Evolutionary conservation across 1,139 yeast genomes (phyloP), one percentile per base, ranked within the genome.

Genomic region (Hanseniaspora uvarum): DNA sequence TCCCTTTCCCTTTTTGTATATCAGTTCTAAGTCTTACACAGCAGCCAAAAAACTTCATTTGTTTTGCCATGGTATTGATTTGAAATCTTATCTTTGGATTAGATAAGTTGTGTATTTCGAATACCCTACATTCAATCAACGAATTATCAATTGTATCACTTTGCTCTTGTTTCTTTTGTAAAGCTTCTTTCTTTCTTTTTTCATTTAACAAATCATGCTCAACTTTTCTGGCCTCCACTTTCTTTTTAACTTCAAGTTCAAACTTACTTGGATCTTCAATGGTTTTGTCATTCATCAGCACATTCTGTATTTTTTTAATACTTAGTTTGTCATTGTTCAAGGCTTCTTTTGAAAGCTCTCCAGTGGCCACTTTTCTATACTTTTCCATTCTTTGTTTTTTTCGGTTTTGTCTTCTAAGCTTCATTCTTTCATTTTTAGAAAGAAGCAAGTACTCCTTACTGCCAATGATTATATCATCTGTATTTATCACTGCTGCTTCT

Each of bases 261-360:
- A 89, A 82, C 4, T 80, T 79, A 0, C 98, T 92, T 0, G 98
- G 98, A 63, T 92, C 95, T 58, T 77, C 75, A 47, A 88, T 83
- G 14, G 94, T 86, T 58, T 86, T 94, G 62, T 86, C 82, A 2
- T 96, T 86, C 54, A 64, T 68, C 52, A 84, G 72, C 0, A 88
- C 95, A 60, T 78, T 83, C 88, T 87, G 86, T 65, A 89, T 74
- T 64, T 92, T 92, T 8, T 44, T 44, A 2, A 50, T 16, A 4
- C 50, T 41, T 5, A 53, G 34, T n/a, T 94, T 86, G 58, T 86
- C 94, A 62, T 86, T 82, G 3, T 96, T 86, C 46, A 63, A 67
- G 49, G 83, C 72, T 0, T 87, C 95, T 60, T 78, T 83, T 88
- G 86, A 85, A 65, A 89, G 74, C 89, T 92, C 46, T 83, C 78